A percentile compares a stretch with the other conserved stretches of the same genome.
Conservation (phyloP, 371 early-diverging fungal species). For the Zychaea mexicana region DNA sequence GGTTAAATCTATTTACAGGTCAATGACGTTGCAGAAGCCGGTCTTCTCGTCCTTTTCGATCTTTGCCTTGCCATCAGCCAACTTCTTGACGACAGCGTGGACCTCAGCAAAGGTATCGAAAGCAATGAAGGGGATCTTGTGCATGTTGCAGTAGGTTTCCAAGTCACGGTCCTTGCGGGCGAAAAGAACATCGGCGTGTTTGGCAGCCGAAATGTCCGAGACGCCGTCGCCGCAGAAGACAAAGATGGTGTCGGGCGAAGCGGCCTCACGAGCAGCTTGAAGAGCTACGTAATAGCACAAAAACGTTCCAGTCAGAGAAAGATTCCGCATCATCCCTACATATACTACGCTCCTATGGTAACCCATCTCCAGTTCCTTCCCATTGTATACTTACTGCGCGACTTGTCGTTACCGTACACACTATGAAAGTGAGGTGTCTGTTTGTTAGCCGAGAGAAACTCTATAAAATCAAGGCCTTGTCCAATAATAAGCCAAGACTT, state of each 20-base stretch:
- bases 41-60: constrained; percentile 31
- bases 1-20: constrained; percentile 18
- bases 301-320: too few relatives aligned
- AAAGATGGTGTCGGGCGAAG: constrained; percentile 41
- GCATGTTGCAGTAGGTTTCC: constrained; percentile 59
- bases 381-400: constrained; percentile 44
- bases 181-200: constrained; percentile 65
- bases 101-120: constrained; percentile 59
- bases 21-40: constrained; percentile 40
- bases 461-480: too few relatives aligned
- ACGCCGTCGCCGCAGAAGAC: constrained; percentile 76
- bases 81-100: constrained; percentile 32
- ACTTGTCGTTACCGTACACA: constrained; percentile 65
- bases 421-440: constrained; percentile 11
- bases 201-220: constrained; percentile 71
- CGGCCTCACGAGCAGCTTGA: constrained; percentile 35
- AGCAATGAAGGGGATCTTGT: constrained; percentile 52
- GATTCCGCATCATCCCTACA: background rate
- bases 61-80: constrained; percentile 30
- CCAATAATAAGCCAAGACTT: constrained; percentile 11
- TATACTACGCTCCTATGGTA: background rate
- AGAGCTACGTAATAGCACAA: constrained; percentile 28
- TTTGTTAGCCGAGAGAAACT: too few relatives aligned
- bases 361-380: background rate
- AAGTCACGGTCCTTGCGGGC: constrained; percentile 65